Base-by-base conservation (phyloP, 768 basidiomycete species). In the Termitomyces sp. region DNA sequence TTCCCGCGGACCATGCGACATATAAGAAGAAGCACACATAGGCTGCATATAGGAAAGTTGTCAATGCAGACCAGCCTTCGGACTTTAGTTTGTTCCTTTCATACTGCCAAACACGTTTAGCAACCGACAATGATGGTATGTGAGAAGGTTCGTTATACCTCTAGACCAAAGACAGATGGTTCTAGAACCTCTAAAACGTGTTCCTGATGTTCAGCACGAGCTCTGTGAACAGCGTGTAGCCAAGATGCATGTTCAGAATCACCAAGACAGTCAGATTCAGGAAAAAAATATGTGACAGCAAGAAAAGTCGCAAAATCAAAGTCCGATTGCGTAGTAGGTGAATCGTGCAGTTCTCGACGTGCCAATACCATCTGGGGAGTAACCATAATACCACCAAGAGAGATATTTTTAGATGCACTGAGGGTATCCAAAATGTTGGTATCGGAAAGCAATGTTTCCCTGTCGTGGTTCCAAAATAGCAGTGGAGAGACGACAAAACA, bases 251-350 rank as follows among this genome's bases (percentile, higher is more conserved):
- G 91, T 41, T 86, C 86, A 13, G 75, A 68, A 54, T 77, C 79
- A 41, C 79, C 78, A 60, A 85, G 70, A 70, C 91, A 93, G 61
- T 88, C 84, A 16, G 76, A 80, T 62, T 91, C 87, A 2, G 82
- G 84, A 66, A 94, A 92, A 72, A 92, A 86, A 69, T 90, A 94
- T 0, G 90, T 92, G 57, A 93, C 75, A 16, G 86, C 89, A 20
- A 94, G 79, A 66, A 85, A 89, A 52, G 76, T 81, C 48, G 89
- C 87, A 59, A 77, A 81, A 65, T 88, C 85, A 51, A 85, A 77
- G 57, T 76, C 75, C n/a, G 74, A 71, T 35, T 71, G 67, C n/a
- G 71, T 70, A 52, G 71, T 72, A 57, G 78, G 77, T 48, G 78
- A 79, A 54, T 86, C 82, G 50, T 74, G 76, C 16, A 75, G 75